Evolutionary conservation across 2,329 filamentous ascomycete genomes (phyloP).

Genomic region (Chaetomiaceae sp.): DNA sequence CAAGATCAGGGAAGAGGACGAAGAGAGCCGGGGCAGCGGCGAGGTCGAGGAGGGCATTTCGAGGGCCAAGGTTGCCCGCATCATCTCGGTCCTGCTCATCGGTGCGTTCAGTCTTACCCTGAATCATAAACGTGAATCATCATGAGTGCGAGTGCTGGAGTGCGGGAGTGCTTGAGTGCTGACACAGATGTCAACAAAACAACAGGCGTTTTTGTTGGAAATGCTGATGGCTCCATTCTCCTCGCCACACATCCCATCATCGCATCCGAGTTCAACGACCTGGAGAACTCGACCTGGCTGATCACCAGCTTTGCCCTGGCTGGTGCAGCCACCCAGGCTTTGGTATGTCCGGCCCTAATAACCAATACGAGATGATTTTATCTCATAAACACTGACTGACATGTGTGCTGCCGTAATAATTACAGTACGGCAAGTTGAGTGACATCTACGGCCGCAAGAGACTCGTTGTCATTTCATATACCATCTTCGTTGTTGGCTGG

Average conservation of each 20-base stretch:
- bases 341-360: slow-evolving; percentile 31
- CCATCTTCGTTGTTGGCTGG: slow-evolving; percentile 47
- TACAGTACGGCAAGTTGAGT: slow-evolving; percentile 49
- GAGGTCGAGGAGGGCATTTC: slow-evolving; percentile 3
- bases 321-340: slow-evolving; percentile 46
- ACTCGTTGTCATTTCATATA: slow-evolving; percentile 45
- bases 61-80: slow-evolving; percentile 16
- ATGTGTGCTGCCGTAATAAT: too few relatives aligned
- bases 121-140: not conserved
- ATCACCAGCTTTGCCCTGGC: slow-evolving; percentile 49
- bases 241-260: slow-evolving; percentile 61
- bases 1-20: slow-evolving; percentile 12
- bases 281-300: slow-evolving; percentile 55
- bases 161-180: too few relatives aligned
- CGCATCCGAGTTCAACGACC: slow-evolving; percentile 54
- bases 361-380: too few relatives aligned
- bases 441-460: slow-evolving; percentile 53
- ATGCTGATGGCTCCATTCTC: slow-evolving; percentile 59
- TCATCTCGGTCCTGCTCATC: slow-evolving; percentile 24
- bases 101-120: slow-evolving; percentile 9
- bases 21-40: slow-evolving; percentile 12
- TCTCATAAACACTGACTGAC: too few relatives aligned
- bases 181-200: too few relatives aligned
- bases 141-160: too few relatives aligned
- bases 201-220: slow-evolving; percentile 58